Base-by-base conservation (phyloP, 257 asterid genomes). In the Linaria vulgaris region DNA sequence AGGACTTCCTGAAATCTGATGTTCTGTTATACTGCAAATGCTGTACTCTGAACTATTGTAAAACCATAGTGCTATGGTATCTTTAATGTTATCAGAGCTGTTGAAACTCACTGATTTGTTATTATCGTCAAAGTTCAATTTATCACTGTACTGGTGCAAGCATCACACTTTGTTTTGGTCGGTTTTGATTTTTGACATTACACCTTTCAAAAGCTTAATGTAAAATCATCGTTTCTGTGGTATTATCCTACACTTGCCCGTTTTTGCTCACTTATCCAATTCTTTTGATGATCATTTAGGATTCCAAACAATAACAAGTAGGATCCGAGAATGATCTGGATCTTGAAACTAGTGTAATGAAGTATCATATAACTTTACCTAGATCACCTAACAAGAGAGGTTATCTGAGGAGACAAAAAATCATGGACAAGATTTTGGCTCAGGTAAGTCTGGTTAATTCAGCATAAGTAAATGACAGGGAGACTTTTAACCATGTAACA, bases 71-170 rank as follows among this genome's bases (percentile, higher is more conserved):
- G 38, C 57, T 49, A 5, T 21, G 48, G 12, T 63, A 52, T 72
- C 48, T 13, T 12, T 39, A 15, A 2, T 27, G 34, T 27, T 27
- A 6, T 27, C 34, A 27, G 6, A 27, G 34, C 34, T 6, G 3
- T 27, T 72, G 22, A 14, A 69, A 57, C 39, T 45, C 21, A 17
- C 56, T 38, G 25, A 49, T 41, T 68, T 69, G 14, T 53, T 68
- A 43, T 44, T 61, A 57, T 50, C 22, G 54, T 47, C 54, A 7
- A n/a, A 12, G 23, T 24, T 59, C 19, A 10, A 19, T 19, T 41
- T 12, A 0, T 38, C 24, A 31, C n/a, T 50, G 55, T 38, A 68
- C 55, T 12, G 63, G 61, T 20, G 62, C 15, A 50, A 50, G 46
- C 21, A 57, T 44, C 34, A 16, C 25, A 20, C 11, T 55, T 6